These are phyloP conservation scores for Yamadazyma triangularis DNA, from an alignment of 1,139 yeast species.

Conservation along the genomic window DNA sequence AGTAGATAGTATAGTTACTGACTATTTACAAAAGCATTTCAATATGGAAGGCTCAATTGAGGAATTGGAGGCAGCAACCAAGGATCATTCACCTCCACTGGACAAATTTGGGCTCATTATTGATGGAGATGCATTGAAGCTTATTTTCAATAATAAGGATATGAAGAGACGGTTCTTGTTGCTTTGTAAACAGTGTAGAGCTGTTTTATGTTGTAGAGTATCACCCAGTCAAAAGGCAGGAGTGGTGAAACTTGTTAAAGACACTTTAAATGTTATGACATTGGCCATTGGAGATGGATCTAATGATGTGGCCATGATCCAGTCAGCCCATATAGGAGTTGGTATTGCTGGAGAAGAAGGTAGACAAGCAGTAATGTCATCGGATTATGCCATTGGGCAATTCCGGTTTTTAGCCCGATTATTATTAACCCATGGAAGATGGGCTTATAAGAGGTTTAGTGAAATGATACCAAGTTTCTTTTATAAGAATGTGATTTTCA, in stretches of 20 bases:
- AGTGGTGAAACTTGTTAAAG: conserved; percentile 88
- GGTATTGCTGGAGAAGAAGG: conserved; percentile 99
- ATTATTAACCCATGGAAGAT: conserved; percentile 87
- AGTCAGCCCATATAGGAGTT: conserved; percentile 97
- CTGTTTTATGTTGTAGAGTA: conserved; percentile 95
- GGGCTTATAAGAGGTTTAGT: conserved; percentile 88
- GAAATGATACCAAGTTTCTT: conserved; percentile 95
- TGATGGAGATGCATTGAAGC: conserved; percentile 87
- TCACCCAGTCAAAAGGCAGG: conserved; percentile 96
- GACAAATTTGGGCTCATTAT: conserved; percentile 79
- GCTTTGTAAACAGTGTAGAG: conserved; percentile 87
- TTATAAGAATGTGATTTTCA: conserved; percentile 86
- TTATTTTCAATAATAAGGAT: conserved; percentile 58
- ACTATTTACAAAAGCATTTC: conserved; percentile 60
- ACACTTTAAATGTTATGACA: conserved; percentile 70
- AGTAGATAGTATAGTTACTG: conserved; percentile 54
- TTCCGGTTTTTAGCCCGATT: conserved; percentile 78
- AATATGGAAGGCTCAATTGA: conserved; percentile 56
- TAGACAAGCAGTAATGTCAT: conserved; percentile 97
- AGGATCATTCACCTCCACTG: conserved; percentile 73
- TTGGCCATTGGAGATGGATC: conserved; percentile 99
- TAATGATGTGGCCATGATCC: conserved; percentile 97
- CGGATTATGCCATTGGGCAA: conserved; percentile 96
- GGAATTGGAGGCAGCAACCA: conserved; percentile 58
- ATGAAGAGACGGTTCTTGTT: conserved; percentile 66